Conservation (phyloP, 352 stramenopile species). For the Globisporangium cederbergense region DNA sequence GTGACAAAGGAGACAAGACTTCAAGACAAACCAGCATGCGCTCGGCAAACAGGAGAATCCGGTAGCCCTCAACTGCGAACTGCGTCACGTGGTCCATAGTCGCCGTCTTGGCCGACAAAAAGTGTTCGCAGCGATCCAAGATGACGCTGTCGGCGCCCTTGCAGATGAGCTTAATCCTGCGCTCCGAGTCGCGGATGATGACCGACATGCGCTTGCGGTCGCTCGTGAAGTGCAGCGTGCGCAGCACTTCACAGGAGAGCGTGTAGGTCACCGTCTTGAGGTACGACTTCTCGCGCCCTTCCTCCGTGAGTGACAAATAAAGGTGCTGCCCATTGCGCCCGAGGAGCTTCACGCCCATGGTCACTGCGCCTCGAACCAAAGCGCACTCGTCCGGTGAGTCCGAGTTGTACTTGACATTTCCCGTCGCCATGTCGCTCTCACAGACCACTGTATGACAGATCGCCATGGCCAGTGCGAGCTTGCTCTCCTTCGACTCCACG, state of each 20-base stretch:
- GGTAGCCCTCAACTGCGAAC: slow-evolving; percentile 82
- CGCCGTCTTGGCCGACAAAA: slow-evolving; percentile 42
- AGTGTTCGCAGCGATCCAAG: slow-evolving; percentile 60
- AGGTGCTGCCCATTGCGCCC: slow-evolving; percentile 46
- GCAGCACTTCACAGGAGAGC: slow-evolving; percentile 63
- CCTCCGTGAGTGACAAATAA: slow-evolving; percentile 60
- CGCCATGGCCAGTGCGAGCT: slow-evolving; percentile 70
- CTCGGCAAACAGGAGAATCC: slow-evolving; percentile 84
- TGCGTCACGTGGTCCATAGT: slow-evolving; percentile 78
- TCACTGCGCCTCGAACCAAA: slow-evolving; percentile 76
- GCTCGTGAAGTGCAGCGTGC: slow-evolving; percentile 73
- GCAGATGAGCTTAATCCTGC: slow-evolving; percentile 61
- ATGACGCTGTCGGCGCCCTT: slow-evolving; percentile 84
- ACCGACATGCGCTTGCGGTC: slow-evolving; percentile 84
- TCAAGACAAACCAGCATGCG: slow-evolving; percentile 48
- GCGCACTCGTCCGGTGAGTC: slow-evolving; percentile 92
- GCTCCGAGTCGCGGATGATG: slow-evolving; percentile 57
- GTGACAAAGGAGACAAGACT: background rate
- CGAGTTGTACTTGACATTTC: slow-evolving; percentile 78
- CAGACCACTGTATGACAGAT: slow-evolving; percentile 87
- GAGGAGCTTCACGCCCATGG: slow-evolving; percentile 81
- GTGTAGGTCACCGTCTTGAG: slow-evolving; percentile 69
- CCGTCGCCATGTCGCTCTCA: slow-evolving; percentile 35
- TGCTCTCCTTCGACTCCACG: slow-evolving; percentile 48
- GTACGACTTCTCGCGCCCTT: slow-evolving; percentile 48